phyloP scores from a whole-genome alignment of 495 filamentous ascomycete species.

The Aspergillus coremiiformis region DNA sequence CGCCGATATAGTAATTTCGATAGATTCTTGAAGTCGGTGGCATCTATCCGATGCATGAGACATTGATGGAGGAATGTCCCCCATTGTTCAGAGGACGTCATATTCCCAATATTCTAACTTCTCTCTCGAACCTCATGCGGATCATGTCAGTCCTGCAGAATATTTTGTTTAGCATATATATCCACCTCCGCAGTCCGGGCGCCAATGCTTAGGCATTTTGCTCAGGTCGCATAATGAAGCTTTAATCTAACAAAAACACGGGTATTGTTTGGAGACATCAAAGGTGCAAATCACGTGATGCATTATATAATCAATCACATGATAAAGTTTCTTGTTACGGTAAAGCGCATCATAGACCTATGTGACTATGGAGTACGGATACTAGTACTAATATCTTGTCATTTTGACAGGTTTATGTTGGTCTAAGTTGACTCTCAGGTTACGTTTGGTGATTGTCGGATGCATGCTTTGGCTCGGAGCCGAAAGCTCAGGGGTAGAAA shows the following conservation, averaged over 20 bases:
- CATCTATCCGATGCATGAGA: constrained; percentile 38
- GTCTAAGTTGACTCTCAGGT: neutral
- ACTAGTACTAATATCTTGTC: neutral
- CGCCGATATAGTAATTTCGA: constrained; percentile 28
- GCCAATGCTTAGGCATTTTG: constrained; percentile 13
- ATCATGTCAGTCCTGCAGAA: constrained; percentile 8
- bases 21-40: constrained; percentile 35
- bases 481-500: neutral
- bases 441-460: neutral
- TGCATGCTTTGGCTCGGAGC: neutral
- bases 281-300: neutral
- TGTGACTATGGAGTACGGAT: neutral
- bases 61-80: constrained; percentile 37
- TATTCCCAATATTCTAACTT: constrained; percentile 7
- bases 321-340: neutral
- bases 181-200: neutral
- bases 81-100: constrained; percentile 34
- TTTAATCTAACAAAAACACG: neutral
- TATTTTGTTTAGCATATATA: neutral
- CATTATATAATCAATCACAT: neutral
- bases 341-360: neutral
- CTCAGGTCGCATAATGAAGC: neutral
- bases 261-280: constrained; percentile 5
- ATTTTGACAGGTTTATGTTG: neutral
- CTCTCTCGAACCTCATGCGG: neutral